Evolutionary conservation across 371 early-diverging fungal genomes (phyloP).

Genomic region (Rhizomucor miehei): DNA sequence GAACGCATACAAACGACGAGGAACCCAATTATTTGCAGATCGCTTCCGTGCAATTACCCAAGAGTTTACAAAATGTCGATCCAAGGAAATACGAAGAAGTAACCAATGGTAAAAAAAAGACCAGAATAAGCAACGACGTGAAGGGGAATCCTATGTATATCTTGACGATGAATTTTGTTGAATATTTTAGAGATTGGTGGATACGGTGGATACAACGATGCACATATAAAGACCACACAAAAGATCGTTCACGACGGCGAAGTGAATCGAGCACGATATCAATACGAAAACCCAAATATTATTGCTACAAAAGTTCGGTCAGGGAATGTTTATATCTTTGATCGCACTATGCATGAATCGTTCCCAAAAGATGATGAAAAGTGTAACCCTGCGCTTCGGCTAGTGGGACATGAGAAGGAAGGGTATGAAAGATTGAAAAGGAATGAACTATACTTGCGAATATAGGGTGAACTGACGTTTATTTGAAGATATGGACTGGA

Average conservation of each 20-base stretch:
- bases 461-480: neutral
- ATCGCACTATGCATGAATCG: constrained; percentile 92
- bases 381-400: constrained; percentile 84
- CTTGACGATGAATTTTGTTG: neutral
- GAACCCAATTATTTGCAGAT: constrained; percentile 98
- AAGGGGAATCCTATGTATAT: no score
- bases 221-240: constrained; percentile 86
- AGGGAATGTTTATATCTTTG: constrained; percentile 97
- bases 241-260: constrained; percentile 96
- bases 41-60: constrained; percentile 89
- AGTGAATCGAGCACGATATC: constrained; percentile 95
- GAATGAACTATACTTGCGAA: no score
- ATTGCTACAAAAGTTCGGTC: constrained; percentile 96
- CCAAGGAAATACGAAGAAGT: constrained; percentile 67
- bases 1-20: constrained; percentile 97
- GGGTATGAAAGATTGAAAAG: constrained; percentile 58
- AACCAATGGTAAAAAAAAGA: constrained; percentile 11
- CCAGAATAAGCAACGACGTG: constrained; percentile 3
- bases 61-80: constrained; percentile 63
- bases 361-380: constrained; percentile 70
- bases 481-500: constrained; percentile 66
- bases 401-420: constrained; percentile 93
- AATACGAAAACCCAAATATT: constrained; percentile 92
- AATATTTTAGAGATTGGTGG: constrained; percentile 86
- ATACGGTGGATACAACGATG: constrained; percentile 73